Evolutionary conservation across 352 stramenopile genomes (phyloP), one percentile per base, ranked within the genome.

Genomic region (Pythium insidiosum): DNA sequence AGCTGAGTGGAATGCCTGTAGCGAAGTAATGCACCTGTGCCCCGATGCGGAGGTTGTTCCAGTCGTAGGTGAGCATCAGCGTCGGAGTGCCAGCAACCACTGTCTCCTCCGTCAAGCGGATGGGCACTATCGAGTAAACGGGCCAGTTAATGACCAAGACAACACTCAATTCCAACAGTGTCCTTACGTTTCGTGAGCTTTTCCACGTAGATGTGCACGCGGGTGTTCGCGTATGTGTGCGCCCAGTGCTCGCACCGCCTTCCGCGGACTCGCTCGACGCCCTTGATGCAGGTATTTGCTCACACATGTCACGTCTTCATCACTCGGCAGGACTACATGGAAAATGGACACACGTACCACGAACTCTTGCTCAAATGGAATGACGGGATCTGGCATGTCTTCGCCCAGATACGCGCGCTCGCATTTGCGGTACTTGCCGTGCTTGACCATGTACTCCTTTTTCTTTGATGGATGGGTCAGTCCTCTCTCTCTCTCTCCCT

Each of bases 391-490:
- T 6, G 72, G 72, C 75, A 88, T 88, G 12, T 60, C 40, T 12
- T 85, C 66, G n/a, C 66, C 75, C 24, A 88, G 51, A 33, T 85
- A 85, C 11, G 72, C 75, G 31, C 75, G 69, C 58, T 88, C 72
- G 46, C 75, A 88, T 46, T 76, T 84, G 36, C 54, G 52, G 50
- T 78, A 85, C 47, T 72, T 48, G 25, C 70, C 72, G 33, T 58
- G 62, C 58, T 82, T 85, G 53, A 83, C 73, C 72, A 83, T 84
- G 51, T 84, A 88, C 58, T 88, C 75, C 41, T 60, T 55, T 42
- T 79, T 79, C 53, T 75, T n/a, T n/a, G n/a, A n/a, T n/a, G n/a
- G n/a, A n/a, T n/a, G n/a, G n/a, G n/a, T n/a, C n/a, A n/a, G n/a
- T n/a, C n/a, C n/a, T n/a, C n/a, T n/a, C n/a, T n/a, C n/a, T n/a